Evolutionary conservation across 2,329 filamentous ascomycete genomes (phyloP).

Genomic region (Phyllosticta ampelicida): DNA sequence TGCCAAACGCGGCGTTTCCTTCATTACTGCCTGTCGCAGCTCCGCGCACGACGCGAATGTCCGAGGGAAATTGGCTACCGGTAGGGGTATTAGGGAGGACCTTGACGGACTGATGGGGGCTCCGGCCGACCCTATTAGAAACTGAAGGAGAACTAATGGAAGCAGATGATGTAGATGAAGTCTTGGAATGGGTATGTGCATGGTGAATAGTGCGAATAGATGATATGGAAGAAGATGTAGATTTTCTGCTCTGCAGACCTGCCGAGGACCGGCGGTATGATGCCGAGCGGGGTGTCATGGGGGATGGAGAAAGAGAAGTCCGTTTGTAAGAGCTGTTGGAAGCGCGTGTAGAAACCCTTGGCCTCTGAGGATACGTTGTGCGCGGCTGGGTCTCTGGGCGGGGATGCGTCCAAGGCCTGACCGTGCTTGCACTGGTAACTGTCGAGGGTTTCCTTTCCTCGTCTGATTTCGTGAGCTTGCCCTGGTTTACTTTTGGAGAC

Average conservation of each 20-base stretch:
- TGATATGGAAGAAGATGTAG: constrained; percentile 88
- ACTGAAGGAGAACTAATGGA: constrained; percentile 44
- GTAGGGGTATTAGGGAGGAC: constrained; percentile 88
- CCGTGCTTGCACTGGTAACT: constrained; percentile 21
- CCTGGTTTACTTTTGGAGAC: constrained; percentile 18
- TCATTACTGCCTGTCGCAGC: constrained; percentile 35
- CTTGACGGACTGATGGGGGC: constrained; percentile 78
- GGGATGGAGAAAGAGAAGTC: constrained; percentile 75
- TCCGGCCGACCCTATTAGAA: constrained; percentile 51
- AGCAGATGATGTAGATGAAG: constrained; percentile 77
- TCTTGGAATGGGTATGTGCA: constrained; percentile 82
- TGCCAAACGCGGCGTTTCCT: constrained; percentile 36
- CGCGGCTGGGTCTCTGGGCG: constrained; percentile 29
- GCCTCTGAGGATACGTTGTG: constrained; percentile 29
- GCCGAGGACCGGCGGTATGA: constrained; percentile 73
- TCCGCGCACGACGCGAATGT: constrained; percentile 68
- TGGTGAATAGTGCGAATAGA: constrained; percentile 87
- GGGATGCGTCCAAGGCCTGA: constrained; percentile 22
- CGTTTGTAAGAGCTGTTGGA: constrained; percentile 36
- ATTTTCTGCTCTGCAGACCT: constrained; percentile 83
- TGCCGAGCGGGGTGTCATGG: constrained; percentile 74
- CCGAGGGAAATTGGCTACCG: constrained; percentile 61
- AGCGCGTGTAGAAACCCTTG: constrained; percentile 33
- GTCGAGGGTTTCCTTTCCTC: constrained; percentile 21
- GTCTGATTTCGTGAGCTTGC: constrained; percentile 21